Percentiles rank a stretch among this genome's conserved stretches.
Conservation (phyloP, 1,284 basidiomycete species). For the Tilletia walkeri region DNA sequence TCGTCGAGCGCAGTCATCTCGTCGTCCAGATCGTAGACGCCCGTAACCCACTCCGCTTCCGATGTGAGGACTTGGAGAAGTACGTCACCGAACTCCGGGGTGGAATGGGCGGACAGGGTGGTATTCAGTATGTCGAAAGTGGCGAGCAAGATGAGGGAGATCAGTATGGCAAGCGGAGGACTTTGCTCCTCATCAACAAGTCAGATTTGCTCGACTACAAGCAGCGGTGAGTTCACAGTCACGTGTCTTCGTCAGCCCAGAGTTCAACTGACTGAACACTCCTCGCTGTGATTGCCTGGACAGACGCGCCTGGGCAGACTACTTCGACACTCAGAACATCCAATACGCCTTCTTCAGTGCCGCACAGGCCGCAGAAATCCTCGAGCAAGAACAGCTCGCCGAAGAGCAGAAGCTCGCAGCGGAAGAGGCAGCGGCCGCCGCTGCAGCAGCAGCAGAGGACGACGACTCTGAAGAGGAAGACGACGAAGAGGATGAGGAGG, state of each 20-base stretch:
- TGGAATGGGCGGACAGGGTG: slow-evolving; percentile 76
- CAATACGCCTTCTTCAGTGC: slow-evolving; percentile 96
- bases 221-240: slow-evolving; percentile 68
- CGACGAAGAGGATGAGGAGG: slow-evolving; percentile 34
- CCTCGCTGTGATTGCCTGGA: neutral
- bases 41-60: slow-evolving; percentile 52
- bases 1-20: slow-evolving; percentile 53
- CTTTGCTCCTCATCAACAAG: slow-evolving; percentile 90
- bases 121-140: slow-evolving; percentile 74
- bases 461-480: slow-evolving; percentile 27
- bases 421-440: slow-evolving; percentile 60
- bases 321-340: slow-evolving; percentile 79
- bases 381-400: slow-evolving; percentile 65
- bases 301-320: slow-evolving; percentile 75
- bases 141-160: slow-evolving; percentile 59
- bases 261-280: too few relatives aligned
- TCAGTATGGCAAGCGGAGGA: slow-evolving; percentile 65
- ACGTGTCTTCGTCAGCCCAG: too few relatives aligned
- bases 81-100: slow-evolving; percentile 44
- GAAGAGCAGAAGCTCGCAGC: slow-evolving; percentile 35
- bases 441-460: slow-evolving; percentile 50
- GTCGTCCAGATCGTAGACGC: slow-evolving; percentile 56
- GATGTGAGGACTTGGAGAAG: slow-evolving; percentile 54
- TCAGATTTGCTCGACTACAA: slow-evolving; percentile 83
- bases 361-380: slow-evolving; percentile 78